Evolutionary conservation across 2,329 filamentous ascomycete genomes (phyloP).

Genomic region (Xylaria sp.): DNA sequence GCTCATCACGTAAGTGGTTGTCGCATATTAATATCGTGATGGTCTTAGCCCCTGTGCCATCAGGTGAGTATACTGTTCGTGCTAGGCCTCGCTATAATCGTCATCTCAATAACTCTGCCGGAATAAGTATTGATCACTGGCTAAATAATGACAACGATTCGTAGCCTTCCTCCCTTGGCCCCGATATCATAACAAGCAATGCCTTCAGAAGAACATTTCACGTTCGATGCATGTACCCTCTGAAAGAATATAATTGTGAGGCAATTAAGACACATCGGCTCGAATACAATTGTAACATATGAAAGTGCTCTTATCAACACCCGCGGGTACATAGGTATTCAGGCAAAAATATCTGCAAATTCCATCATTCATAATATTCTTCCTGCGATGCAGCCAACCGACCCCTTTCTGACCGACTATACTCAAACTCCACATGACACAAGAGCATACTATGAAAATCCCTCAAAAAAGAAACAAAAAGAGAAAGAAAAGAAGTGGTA

Average conservation of each 20-base stretch:
- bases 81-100: not conserved
- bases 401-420: not conserved
- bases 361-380: not conserved
- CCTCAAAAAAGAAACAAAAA: no score
- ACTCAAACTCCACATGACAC: not conserved
- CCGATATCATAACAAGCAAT: not conserved
- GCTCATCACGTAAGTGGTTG: not conserved
- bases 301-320: not conserved
- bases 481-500: no score
- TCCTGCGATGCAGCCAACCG: not conserved
- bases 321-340: not conserved
- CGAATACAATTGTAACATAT: not conserved
- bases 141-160: not conserved
- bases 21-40: not conserved
- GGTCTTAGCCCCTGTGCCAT: not conserved
- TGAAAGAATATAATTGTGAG: no score
- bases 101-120: no score
- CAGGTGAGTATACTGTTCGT: not conserved
- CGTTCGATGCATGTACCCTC: no score
- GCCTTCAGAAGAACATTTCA: not conserved
- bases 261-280: no score
- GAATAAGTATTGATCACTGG: not conserved
- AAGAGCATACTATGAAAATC: no score
- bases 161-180: not conserved
- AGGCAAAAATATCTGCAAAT: not conserved